Percentiles rank a stretch among this genome's conserved stretches.
Evolutionary conservation across 2,329 filamentous ascomycete genomes (phyloP).

Genomic region (Alternaria infectoria): DNA sequence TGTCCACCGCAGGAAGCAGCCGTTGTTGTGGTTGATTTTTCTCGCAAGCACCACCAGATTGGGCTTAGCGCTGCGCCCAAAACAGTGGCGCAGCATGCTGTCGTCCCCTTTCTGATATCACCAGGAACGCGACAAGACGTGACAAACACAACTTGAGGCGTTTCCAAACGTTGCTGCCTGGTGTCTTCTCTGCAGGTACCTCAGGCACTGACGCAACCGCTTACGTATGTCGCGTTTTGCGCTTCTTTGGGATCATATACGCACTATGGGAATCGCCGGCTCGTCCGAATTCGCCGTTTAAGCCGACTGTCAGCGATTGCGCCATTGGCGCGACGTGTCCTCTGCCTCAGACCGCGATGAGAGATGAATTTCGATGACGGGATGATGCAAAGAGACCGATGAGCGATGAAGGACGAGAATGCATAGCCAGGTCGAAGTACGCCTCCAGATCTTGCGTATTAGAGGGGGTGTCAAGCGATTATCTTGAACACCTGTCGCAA

Average conservation of each 20-base stretch:
- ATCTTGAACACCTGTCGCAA: background rate
- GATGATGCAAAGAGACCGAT: background rate
- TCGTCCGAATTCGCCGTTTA: background rate
- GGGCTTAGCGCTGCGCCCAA: conserved; percentile 11
- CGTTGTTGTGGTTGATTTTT: conserved; percentile 13
- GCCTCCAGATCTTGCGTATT: too few species aligned
- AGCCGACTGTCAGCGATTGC: background rate
- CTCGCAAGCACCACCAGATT: conserved; percentile 32
- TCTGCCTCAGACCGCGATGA: background rate
- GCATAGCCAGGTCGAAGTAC: too few species aligned
- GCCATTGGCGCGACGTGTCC: background rate
- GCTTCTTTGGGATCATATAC: background rate
- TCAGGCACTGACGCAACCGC: conserved; percentile 27
- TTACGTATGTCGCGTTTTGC: conserved; percentile 17
- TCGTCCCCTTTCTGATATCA: background rate
- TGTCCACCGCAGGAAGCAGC: conserved; percentile 13
- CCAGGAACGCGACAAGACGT: background rate
- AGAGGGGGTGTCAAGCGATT: too few species aligned
- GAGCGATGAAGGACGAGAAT: background rate
- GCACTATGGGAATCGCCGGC: background rate
- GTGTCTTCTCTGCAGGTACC: conserved; percentile 8
- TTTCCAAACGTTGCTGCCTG: conserved; percentile 14
- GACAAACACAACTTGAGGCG: background rate
- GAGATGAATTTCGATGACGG: background rate
- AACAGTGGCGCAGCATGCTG: conserved; percentile 14